phyloP scores from a whole-genome alignment of 2,329 filamentous ascomycete genomes.

The Nothopassalora personata region DNA sequence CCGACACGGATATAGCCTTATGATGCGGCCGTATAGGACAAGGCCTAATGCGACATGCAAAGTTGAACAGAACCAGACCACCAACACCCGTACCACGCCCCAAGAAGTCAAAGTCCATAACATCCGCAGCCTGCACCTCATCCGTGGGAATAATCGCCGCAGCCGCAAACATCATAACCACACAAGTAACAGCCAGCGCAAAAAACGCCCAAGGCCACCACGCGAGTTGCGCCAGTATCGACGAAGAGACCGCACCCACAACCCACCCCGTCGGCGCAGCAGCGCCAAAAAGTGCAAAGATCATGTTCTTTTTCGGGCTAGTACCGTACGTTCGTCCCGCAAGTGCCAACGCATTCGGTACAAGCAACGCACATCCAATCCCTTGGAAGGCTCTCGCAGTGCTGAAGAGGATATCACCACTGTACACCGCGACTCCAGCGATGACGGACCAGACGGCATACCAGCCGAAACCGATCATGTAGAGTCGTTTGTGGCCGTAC shows the following conservation, averaged over 20 bases:
- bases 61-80: constrained; percentile 29
- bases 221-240: constrained; percentile 27
- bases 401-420: constrained; percentile 31
- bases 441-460: constrained; percentile 37
- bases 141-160: constrained; percentile 21
- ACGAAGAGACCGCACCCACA: constrained; percentile 28
- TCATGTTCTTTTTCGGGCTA: constrained; percentile 33
- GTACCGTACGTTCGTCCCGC: constrained; percentile 30
- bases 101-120: constrained; percentile 22
- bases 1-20: no score
- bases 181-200: constrained; percentile 21
- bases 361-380: constrained; percentile 31
- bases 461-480: constrained; percentile 35
- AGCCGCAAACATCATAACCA: constrained; percentile 11
- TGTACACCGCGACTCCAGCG: constrained; percentile 35
- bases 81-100: constrained; percentile 25
- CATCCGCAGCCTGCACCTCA: constrained; percentile 1
- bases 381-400: constrained; percentile 36
- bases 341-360: constrained; percentile 34
- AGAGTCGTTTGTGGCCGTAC: constrained; percentile 37
- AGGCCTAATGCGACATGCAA: no score
- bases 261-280: constrained; percentile 32
- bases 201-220: constrained; percentile 30
- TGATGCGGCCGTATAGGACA: no score
- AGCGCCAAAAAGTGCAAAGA: constrained; percentile 34